Evolutionary conservation across 2,329 filamentous ascomycete species (phyloP), one percentile per base, ranked within the genome.

Genomic region (Cercospora beticola): DNA sequence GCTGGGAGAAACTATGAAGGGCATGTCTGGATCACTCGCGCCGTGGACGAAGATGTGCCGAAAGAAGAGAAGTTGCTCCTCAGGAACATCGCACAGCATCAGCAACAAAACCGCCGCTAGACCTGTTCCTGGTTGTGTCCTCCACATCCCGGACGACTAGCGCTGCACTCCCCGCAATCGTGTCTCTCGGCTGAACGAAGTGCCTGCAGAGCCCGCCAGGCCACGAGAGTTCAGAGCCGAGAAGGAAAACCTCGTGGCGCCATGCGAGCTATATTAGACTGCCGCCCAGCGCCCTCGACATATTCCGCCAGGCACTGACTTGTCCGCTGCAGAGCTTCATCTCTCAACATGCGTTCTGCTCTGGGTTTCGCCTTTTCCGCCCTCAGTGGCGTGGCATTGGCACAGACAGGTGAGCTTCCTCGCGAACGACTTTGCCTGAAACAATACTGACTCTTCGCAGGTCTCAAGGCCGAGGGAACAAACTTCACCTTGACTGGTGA

Each of bases 401-500:
- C 49, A 26, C 69, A 69, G 40, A 23, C 62, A 5, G 64, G 69
- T 64, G 40, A 31, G 54, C 14, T 12, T n/a, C 10, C 23, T 26
- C 10, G 16, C 14, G 18, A 57, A 12, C 7, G 6, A 40, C n/a
- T 40, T n/a, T 33, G 16, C 28, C 21, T 10, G 26, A 1, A 28
- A 8, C 12, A 7, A 28, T 6, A 33, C 62, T 67, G 64, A 70
- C 58, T 26, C 43, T 18, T 4, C 16, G 36, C 71, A 87, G 86
- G 82, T 43, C 82, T 89, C 65, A 81, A 82, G 23, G 85, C 85
- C n/a, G 77, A 86, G 5, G 86, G 86, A 9, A 84, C 80, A 3
- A 84, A 83, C 16, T 89, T 89, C 71, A 82, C 86, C 1, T 80
- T 89, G 57, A 86, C 86, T 31, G 87, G 85, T 28, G 79, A 85